Evolutionary conservation across 208 protist species (phyloP).

Genomic region (Trypanosoma boissoni): DNA sequence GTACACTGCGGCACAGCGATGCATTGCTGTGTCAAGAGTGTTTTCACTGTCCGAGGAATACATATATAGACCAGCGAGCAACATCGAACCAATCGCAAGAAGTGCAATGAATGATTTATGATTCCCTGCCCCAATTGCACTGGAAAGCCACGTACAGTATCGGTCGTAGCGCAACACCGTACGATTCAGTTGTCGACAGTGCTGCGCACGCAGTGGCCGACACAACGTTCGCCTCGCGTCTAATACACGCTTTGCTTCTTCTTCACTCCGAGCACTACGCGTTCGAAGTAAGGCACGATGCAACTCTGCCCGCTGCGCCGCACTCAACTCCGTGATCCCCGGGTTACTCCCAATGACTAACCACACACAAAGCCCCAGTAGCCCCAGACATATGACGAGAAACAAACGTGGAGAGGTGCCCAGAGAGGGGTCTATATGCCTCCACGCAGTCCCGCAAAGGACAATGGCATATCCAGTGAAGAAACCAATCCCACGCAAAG

Average conservation of each 20-base stretch:
- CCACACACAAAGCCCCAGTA: not conserved
- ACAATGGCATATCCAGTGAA: not conserved
- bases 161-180: constrained; percentile 79
- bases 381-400: not conserved
- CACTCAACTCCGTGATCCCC: constrained; percentile 30
- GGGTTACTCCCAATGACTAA: constrained; percentile 32
- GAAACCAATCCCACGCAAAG: not conserved
- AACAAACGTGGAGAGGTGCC: not conserved
- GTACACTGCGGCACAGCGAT: constrained; percentile 55
- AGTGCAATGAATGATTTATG: constrained; percentile 54
- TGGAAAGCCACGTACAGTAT: constrained; percentile 63
- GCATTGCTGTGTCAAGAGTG: not conserved
- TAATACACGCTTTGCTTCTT: constrained; percentile 39
- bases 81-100: too few relatives aligned
- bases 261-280: constrained; percentile 23
- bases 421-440: not conserved
- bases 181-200: constrained; percentile 46
- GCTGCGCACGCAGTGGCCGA: constrained; percentile 80
- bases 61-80: constrained; percentile 18
- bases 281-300: constrained; percentile 46
- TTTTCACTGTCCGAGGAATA: constrained; percentile 12
- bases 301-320: constrained; percentile 53
- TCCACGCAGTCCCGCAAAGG: not conserved
- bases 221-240: constrained; percentile 60
- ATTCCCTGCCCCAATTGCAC: constrained; percentile 72